These are phyloP conservation scores for Colletotrichum sp. DNA, from an alignment of 2,329 filamentous ascomycete species.

Conservation along the genomic window DNA sequence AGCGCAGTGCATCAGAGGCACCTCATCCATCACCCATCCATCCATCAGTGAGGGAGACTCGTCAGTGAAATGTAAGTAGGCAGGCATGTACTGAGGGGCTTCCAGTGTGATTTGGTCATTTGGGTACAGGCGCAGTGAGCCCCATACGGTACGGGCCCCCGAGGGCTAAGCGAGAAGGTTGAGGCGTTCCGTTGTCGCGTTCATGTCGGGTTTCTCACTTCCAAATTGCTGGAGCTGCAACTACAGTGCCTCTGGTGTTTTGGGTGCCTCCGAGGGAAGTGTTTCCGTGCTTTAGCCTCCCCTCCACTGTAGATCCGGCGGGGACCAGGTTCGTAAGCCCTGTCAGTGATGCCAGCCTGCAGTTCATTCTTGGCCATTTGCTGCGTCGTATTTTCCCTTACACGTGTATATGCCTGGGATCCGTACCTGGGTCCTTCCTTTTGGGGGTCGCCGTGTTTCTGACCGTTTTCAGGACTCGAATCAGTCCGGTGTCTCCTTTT, in stretches of 20 bases:
- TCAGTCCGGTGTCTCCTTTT: neutral
- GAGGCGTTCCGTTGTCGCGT: neutral
- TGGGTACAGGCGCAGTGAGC: neutral
- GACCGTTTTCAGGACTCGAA: neutral
- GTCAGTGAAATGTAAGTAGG: neutral
- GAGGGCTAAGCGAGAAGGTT: neutral
- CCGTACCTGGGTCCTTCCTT: neutral
- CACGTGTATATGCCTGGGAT: neutral
- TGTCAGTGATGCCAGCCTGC: neutral
- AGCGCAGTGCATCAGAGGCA: neutral
- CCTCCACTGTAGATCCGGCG: constrained; percentile 11
- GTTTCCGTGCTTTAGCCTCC: constrained; percentile 15
- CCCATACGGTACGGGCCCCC: neutral
- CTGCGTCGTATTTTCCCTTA: neutral
- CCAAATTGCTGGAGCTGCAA: neutral
- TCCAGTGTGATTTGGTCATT: neutral
- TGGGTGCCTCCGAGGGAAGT: neutral
- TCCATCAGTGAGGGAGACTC: neutral
- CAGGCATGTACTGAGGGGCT: neutral
- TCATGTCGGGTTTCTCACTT: neutral
- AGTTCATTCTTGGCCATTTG: neutral
- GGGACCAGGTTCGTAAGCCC: neutral
- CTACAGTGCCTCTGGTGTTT: neutral
- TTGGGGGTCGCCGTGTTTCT: neutral
- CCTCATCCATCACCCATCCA: neutral